A percentile compares a stretch with the other conserved stretches of the same genome.
phyloP scores from a whole-genome alignment of 1,139 yeast genomes.

The Trichomonascaceae sp. region DNA sequence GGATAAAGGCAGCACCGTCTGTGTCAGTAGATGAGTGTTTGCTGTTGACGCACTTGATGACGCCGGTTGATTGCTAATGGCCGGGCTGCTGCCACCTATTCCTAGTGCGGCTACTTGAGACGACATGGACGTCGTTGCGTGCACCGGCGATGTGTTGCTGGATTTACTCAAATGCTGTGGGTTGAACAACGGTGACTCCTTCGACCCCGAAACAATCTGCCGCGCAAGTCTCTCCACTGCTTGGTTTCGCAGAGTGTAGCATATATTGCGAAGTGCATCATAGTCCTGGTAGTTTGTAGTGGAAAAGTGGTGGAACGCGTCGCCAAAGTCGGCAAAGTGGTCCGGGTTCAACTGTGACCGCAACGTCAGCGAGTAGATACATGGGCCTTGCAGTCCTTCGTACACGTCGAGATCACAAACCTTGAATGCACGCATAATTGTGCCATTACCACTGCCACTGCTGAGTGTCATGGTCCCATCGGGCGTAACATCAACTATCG shows the following conservation, averaged over 20 bases:
- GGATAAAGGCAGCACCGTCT: neutral
- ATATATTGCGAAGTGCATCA: conserved; percentile 18
- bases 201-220: neutral
- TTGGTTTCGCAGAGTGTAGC: conserved; percentile 18
- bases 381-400: conserved; percentile 14
- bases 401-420: conserved; percentile 15
- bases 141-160: neutral
- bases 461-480: conserved; percentile 2
- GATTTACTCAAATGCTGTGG: neutral
- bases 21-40: neutral
- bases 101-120: too few species aligned
- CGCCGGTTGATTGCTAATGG: neutral
- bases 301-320: conserved; percentile 16
- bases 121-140: too few species aligned
- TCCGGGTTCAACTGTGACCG: conserved; percentile 18
- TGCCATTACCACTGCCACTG: conserved; percentile 1
- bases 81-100: neutral
- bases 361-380: conserved; percentile 14
- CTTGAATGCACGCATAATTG: conserved; percentile 5
- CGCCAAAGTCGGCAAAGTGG: conserved; percentile 13
- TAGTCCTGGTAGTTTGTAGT: conserved; percentile 17
- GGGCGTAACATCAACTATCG: conserved; percentile 7
- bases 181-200: neutral
- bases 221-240: conserved; percentile 9
- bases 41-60: neutral